Evolutionary conservation across 2,329 filamentous ascomycete species (phyloP).

Genomic region (Colletotrichum filicis): DNA sequence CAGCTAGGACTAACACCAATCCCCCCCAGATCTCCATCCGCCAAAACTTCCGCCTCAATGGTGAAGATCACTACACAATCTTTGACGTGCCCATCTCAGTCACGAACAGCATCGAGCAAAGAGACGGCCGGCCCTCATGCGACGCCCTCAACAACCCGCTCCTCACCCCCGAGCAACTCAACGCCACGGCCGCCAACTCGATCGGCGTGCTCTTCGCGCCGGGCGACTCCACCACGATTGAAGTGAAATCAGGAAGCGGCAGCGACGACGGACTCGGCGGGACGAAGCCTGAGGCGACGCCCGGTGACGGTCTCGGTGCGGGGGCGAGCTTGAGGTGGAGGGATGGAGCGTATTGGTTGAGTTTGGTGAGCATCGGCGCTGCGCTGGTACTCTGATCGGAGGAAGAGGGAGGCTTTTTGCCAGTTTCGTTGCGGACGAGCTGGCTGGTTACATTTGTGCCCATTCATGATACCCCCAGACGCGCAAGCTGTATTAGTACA

Average conservation of each 20-base stretch:
- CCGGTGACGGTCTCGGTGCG: constrained; percentile 46
- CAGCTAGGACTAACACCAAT: neutral
- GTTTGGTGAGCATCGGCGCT: constrained; percentile 44
- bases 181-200: constrained; percentile 52
- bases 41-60: constrained; percentile 75
- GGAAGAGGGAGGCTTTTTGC: neutral
- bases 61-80: constrained; percentile 72
- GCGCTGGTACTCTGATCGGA: constrained; percentile 43
- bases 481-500: constrained; percentile 12
- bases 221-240: constrained; percentile 58
- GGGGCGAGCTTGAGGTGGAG: constrained; percentile 46
- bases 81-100: constrained; percentile 77
- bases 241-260: constrained; percentile 43
- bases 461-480: constrained; percentile 25
- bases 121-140: constrained; percentile 57
- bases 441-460: neutral
- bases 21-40: constrained; percentile 71
- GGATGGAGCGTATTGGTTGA: constrained; percentile 45
- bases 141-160: constrained; percentile 63
- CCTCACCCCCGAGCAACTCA: constrained; percentile 57
- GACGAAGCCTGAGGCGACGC: constrained; percentile 41
- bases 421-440: neutral
- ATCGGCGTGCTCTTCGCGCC: constrained; percentile 63
- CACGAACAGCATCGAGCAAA: constrained; percentile 69
- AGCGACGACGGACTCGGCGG: constrained; percentile 43